These are phyloP conservation scores for Paramecium octaurelia DNA, from an alignment of 73 alveolate species.

Conservation along the genomic window DNA sequence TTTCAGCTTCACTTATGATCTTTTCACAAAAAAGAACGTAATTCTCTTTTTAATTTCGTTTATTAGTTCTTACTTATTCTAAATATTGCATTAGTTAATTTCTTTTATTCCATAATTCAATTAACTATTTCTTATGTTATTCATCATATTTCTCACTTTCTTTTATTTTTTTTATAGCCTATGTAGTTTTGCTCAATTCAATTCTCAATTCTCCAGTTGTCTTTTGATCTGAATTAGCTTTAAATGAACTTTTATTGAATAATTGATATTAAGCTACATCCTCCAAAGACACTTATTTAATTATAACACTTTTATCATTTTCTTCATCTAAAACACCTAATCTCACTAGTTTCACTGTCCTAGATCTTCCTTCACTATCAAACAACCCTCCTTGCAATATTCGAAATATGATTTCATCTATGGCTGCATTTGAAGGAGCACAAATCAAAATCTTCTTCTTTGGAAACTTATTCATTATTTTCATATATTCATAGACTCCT, in stretches of 20 bases:
- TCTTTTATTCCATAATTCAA: background rate
- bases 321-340: constrained; percentile 61
- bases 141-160: background rate
- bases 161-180: background rate
- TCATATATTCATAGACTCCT: constrained; percentile 48
- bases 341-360: constrained; percentile 49
- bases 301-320: constrained; percentile 10
- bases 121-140: background rate
- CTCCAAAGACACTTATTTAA: background rate
- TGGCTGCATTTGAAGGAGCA: constrained; percentile 87
- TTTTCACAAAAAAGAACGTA: background rate
- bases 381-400: constrained; percentile 52
- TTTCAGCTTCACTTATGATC: constrained; percentile 24
- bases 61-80: background rate
- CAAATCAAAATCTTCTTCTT: constrained; percentile 60
- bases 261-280: background rate
- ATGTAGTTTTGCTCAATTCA: background rate
- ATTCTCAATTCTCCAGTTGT: background rate
- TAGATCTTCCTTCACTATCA: constrained; percentile 60
- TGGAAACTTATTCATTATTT: background rate
- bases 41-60: background rate
- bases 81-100: background rate
- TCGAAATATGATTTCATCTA: constrained; percentile 77
- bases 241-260: background rate
- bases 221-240: background rate